Conservation (phyloP, 805 yeast genomes). For the Lipomyces japonicus region DNA sequence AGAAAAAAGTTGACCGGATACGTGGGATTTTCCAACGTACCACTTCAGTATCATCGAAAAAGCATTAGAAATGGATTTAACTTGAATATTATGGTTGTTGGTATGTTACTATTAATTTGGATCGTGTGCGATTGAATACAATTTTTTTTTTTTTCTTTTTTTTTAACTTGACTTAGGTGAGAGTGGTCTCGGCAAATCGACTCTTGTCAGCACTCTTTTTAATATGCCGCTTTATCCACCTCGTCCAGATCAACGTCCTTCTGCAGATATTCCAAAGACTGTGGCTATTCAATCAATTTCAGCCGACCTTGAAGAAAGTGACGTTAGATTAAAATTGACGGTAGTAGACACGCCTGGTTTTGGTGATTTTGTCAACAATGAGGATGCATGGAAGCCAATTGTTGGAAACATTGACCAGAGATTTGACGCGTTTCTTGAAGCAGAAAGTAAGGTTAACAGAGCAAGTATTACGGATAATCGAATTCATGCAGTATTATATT, state of each 20-base stretch:
- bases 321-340: constrained; percentile 78
- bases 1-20: constrained; percentile 83
- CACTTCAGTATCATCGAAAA: constrained; percentile 98
- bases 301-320: constrained; percentile 85
- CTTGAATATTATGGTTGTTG: constrained; percentile 84
- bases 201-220: constrained; percentile 87
- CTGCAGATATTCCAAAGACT: constrained; percentile 37
- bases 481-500: constrained; percentile 88
- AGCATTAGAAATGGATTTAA: constrained; percentile 85
- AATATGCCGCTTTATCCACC: constrained; percentile 45
- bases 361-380: constrained; percentile 74
- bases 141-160: not conserved
- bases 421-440: constrained; percentile 83
- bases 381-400: constrained; percentile 74
- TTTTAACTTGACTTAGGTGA: constrained; percentile 42
- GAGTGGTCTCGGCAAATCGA: constrained; percentile 87
- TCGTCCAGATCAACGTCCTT: constrained; percentile 8
- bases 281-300: constrained; percentile 59
- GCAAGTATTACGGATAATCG: constrained; percentile 70
- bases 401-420: constrained; percentile 83
- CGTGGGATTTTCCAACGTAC: constrained; percentile 96
- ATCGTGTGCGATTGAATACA: not conserved
- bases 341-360: constrained; percentile 91
- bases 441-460: constrained; percentile 79
- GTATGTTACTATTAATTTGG: no score